Percentiles rank a stretch among this genome's conserved stretches.
Evolutionary conservation across 1,284 basidiomycete species (phyloP).

Genomic region (Fomes fomentarius): DNA sequence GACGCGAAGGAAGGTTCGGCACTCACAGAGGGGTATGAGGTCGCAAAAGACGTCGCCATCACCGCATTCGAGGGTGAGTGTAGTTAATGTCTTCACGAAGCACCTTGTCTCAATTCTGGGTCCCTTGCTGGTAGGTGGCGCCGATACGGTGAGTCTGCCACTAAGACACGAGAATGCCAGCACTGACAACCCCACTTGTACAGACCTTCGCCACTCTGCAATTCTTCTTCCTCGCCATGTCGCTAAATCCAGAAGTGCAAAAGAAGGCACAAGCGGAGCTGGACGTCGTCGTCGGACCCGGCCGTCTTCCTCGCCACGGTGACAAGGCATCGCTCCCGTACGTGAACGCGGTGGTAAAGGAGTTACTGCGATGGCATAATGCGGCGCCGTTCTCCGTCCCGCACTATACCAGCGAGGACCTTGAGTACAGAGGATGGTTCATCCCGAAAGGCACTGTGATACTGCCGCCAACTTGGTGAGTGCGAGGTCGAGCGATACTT

Average conservation of each 20-base stretch:
- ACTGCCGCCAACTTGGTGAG: no score
- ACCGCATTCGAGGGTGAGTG: neutral
- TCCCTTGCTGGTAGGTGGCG: neutral
- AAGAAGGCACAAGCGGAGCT: conserved; percentile 32
- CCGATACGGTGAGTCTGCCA: neutral
- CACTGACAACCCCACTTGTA: neutral
- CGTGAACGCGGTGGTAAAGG: conserved; percentile 25
- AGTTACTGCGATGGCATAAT: conserved; percentile 23
- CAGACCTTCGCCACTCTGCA: conserved; percentile 10
- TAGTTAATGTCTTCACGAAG: neutral
- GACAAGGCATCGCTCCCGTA: conserved; percentile 20
- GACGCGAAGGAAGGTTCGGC: no score
- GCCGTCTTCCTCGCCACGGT: conserved; percentile 20
- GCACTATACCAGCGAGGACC: conserved; percentile 18
- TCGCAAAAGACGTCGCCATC: neutral
- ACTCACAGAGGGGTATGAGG: no score
- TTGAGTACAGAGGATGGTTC: conserved; percentile 22
- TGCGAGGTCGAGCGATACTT: neutral
- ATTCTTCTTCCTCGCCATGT: conserved; percentile 26
- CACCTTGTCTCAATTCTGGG: neutral
- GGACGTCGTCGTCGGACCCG: conserved; percentile 25
- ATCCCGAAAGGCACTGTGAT: conserved; percentile 26
- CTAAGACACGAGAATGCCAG: neutral
- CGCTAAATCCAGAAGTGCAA: conserved; percentile 27
- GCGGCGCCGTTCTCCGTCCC: conserved; percentile 15